Evolutionary conservation across 2,329 filamentous ascomycete genomes (phyloP).

Genomic region (Magnaporthiopsis incrustans): DNA sequence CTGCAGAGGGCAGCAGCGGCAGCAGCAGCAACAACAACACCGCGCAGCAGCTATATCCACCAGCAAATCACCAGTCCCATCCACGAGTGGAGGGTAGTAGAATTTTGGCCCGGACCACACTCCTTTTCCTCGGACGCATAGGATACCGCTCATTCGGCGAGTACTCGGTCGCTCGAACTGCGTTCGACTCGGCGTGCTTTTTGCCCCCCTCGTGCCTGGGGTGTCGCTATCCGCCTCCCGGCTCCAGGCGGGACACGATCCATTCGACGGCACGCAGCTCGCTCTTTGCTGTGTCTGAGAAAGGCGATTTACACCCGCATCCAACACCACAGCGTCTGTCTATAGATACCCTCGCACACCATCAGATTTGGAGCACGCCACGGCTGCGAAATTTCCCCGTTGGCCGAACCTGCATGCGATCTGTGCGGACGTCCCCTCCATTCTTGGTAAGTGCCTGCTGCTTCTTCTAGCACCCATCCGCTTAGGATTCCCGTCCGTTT

Average conservation of each 20-base stretch:
- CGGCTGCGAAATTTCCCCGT: neutral
- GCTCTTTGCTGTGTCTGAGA: neutral
- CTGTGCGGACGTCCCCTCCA: neutral
- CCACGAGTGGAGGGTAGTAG: neutral
- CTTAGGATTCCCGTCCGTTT: neutral
- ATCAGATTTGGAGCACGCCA: neutral
- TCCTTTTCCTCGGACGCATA: neutral
- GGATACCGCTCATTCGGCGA: neutral
- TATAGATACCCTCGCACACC: neutral
- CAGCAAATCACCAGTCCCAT: neutral
- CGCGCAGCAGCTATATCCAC: neutral
- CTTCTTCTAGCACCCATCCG: neutral
- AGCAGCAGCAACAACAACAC: neutral
- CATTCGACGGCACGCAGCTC: neutral
- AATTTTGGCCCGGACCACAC: neutral
- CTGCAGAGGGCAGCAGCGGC: neutral
- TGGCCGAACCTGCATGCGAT: neutral
- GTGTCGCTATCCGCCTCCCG: neutral
- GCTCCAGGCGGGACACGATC: neutral
- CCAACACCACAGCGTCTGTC: neutral
- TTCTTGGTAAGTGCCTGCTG: neutral
- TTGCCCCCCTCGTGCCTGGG: neutral
- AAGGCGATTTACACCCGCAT: neutral
- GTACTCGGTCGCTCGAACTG: neutral
- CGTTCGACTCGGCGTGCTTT: neutral